phyloP scores from a whole-genome alignment of 83 land plant genomes.

The Picea mariana region DNA sequence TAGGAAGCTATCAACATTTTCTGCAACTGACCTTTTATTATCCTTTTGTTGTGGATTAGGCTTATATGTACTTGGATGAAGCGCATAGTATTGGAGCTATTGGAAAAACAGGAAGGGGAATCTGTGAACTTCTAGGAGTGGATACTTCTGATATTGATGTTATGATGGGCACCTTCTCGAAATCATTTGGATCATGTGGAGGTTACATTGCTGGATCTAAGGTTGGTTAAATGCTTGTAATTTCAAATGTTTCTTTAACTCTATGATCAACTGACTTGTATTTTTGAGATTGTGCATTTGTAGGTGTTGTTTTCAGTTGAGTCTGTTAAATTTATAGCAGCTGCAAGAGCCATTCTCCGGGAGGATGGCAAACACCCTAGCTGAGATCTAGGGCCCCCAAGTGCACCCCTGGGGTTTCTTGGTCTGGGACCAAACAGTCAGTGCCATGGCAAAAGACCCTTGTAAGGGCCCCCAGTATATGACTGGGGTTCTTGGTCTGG shows the following conservation, averaged over 20 bases:
- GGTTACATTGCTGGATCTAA: constrained; percentile 97
- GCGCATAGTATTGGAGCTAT: constrained; percentile 99
- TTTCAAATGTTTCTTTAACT: not conserved
- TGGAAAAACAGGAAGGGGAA: constrained; percentile 94
- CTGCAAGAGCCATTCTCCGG: too few relatives aligned
- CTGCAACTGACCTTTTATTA: not conserved
- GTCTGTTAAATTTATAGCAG: too few relatives aligned
- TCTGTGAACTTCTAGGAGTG: constrained; percentile 90
- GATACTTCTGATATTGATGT: constrained; percentile 92
- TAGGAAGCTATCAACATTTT: not conserved
- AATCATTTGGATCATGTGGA: constrained; percentile 99
- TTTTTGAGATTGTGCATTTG: not conserved
- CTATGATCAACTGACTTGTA: not conserved
- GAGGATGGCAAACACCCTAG: too few relatives aligned
- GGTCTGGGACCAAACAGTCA: too few relatives aligned
- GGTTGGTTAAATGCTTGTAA: constrained; percentile 34
- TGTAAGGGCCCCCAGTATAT: too few relatives aligned
- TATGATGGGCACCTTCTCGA: constrained; percentile 99
- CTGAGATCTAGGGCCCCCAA: too few relatives aligned
- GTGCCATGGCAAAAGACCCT: too few relatives aligned
- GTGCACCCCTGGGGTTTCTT: too few relatives aligned
- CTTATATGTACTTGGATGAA: constrained; percentile 87
- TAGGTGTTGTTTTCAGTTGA: not conserved
- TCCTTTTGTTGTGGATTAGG: constrained; percentile 37
- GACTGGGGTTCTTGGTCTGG: too few relatives aligned